These are phyloP conservation scores for Malus orientalis DNA, from an alignment of 306 rosid species.

Conservation along the genomic window DNA sequence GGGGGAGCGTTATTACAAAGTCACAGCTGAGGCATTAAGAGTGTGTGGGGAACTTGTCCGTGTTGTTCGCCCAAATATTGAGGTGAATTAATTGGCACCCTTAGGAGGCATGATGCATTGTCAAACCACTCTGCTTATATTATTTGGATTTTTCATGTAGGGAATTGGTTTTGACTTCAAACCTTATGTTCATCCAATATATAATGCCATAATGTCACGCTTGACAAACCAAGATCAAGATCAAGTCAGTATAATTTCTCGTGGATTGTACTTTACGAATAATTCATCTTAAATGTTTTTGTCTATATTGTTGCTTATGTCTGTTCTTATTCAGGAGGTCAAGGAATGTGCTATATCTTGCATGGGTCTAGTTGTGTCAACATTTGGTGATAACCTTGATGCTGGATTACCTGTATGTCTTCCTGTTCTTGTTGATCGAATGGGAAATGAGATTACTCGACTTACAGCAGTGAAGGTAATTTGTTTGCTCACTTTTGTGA, in stretches of 20 bases:
- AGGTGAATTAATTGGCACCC: slow-evolving; percentile 43
- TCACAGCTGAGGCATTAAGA: slow-evolving; percentile 96
- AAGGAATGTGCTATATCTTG: slow-evolving; percentile 99
- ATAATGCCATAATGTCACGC: slow-evolving; percentile 90
- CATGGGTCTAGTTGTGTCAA: slow-evolving; percentile 95
- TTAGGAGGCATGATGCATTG: slow-evolving; percentile 4
- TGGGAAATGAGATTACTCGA: slow-evolving; percentile 99
- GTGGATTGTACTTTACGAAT: neutral
- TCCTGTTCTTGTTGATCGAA: slow-evolving; percentile 97
- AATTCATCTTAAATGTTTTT: slow-evolving; percentile 2
- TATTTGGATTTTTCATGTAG: slow-evolving; percentile 31
- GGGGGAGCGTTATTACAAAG: slow-evolving; percentile 98
- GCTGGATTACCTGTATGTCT: slow-evolving; percentile 78
- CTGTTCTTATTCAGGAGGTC: slow-evolving; percentile 64
- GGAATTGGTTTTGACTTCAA: slow-evolving; percentile 72
- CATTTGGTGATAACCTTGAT: slow-evolving; percentile 87
- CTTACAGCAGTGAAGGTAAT: slow-evolving; percentile 97
- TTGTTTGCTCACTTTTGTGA: slow-evolving; percentile 4
- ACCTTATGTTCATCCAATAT: slow-evolving; percentile 81
- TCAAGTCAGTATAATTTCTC: slow-evolving; percentile 61
- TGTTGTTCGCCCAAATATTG: slow-evolving; percentile 80
- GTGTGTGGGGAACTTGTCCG: slow-evolving; percentile 95
- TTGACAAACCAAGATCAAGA: slow-evolving; percentile 99
- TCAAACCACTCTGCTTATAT: slow-evolving; percentile 17
- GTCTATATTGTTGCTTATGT: slow-evolving; percentile 17